Evolutionary conservation across 495 filamentous ascomycete species (phyloP), one percentile per base, ranked within the genome.

Genomic region (Gamarada debralockiae): DNA sequence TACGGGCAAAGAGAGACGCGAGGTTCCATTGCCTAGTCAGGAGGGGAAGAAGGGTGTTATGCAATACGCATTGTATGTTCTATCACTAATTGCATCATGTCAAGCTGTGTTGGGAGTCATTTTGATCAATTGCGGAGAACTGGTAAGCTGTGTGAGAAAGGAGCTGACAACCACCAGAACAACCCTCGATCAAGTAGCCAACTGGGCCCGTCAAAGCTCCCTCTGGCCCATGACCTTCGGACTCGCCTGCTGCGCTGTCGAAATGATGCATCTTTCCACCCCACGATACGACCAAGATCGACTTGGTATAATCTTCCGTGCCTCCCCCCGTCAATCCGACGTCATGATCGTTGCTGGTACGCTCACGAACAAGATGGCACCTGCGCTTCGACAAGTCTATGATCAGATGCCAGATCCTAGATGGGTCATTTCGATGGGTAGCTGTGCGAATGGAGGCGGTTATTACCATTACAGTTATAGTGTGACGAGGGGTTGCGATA

Each of bases 161-260:
- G 12, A 2, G 12, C 31, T 53, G 14, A 40, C 24, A 48, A 39
- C 53, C 21, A 49, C 33, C 12, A 95, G 90, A 54, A 96, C 92
- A 14, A 92, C 92, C 10, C 81, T 97, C 61, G 92, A 97, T 70
- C 84, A 89, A 70, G 80, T 96, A 65, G 75, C 90, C 66, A 97
- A 97, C 73, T 97, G 92, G 92, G 89, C 87, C 27, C 90, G 92
- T 34, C 92, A 97, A 70, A 82, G 82, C 51, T 97, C 92, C 15
- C 75, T 97, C 48, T 97, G 92, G 92, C 92, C 92, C 64, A 95
- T 97, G 90, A 97, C 92, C 20, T 97, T 97, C 74, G 92, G 92
- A 42, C 87, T 97, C 42, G 92, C 92, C 49, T 97, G 92, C 80
- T 97, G 92, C 72, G 92, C 92, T 69, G 75, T 97, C 56, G 92